Evolutionary conservation across 1,284 basidiomycete species (phyloP).

Genomic region (Ustilago sp.): DNA sequence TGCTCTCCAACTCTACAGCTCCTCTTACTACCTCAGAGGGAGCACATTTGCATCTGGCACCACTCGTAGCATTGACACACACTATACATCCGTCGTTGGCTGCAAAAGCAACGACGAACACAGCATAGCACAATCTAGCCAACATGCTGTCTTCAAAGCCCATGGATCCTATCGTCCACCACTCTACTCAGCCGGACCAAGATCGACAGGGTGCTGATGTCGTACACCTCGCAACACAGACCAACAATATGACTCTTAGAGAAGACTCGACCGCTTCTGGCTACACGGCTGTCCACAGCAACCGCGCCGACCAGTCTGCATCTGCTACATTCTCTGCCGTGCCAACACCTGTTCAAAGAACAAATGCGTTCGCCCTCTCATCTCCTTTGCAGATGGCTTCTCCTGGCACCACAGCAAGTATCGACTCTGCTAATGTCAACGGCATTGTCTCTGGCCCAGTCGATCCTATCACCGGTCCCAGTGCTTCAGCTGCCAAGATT

Average conservation of each 20-base stretch:
- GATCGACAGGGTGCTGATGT: constrained; percentile 21
- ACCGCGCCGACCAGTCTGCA: constrained; percentile 4
- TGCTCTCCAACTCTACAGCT: neutral
- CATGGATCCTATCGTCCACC: constrained; percentile 55
- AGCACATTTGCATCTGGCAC: neutral
- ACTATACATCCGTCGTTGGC: constrained; percentile 1
- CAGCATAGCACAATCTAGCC: neutral
- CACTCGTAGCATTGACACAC: neutral
- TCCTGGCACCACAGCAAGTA: constrained; percentile 10
- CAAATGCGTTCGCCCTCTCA: constrained; percentile 14
- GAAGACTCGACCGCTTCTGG: constrained; percentile 52
- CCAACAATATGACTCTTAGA: constrained; percentile 49
- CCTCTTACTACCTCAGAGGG: neutral
- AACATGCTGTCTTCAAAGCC: constrained; percentile 57
- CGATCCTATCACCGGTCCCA: constrained; percentile 41
- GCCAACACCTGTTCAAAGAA: constrained; percentile 10
- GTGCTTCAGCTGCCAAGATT: constrained; percentile 34
- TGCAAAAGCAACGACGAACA: constrained; percentile 8
- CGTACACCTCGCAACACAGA: constrained; percentile 44
- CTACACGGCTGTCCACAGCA: constrained; percentile 39
- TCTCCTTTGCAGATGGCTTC: constrained; percentile 33
- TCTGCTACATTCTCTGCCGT: constrained; percentile 14
- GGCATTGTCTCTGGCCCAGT: constrained; percentile 40
- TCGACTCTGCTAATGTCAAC: constrained; percentile 4
- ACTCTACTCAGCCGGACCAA: constrained; percentile 27